Evolutionary conservation across 225 moss, liverwort and hornwort genomes (phyloP).

Genomic region (Marchantia polymorpha): DNA sequence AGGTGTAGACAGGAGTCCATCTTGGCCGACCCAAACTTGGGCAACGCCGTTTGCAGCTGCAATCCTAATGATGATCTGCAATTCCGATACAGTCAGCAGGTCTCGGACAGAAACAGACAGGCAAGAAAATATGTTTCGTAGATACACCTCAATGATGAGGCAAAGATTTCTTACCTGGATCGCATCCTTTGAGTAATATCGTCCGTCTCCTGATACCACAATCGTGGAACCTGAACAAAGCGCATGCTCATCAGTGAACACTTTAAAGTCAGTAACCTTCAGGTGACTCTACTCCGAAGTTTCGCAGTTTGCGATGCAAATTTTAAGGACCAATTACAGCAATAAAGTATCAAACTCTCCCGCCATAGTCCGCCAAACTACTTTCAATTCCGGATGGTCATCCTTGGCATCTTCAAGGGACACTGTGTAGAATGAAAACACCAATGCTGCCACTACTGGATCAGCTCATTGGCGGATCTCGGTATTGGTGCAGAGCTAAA

Average conservation of each 20-base stretch:
- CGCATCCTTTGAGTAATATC: constrained; percentile 89
- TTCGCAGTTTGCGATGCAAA: no score
- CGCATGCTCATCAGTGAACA: neutral
- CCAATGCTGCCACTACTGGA: no score
- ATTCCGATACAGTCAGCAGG: neutral
- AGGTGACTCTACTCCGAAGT: no score
- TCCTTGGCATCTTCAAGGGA: no score
- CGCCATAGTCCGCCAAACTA: no score
- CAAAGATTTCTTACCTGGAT: constrained; percentile 55
- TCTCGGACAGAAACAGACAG: neutral
- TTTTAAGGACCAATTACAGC: no score
- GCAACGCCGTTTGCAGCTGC: constrained; percentile 90
- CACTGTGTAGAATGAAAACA: no score
- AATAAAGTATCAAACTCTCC: no score
- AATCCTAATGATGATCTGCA: constrained; percentile 82
- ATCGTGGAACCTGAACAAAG: constrained; percentile 68
- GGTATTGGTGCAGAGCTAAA: no score
- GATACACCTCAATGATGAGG: neutral
- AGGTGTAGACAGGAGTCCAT: constrained; percentile 93
- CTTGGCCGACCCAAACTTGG: constrained; percentile 81
- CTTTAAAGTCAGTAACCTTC: neutral
- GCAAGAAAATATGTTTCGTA: neutral
- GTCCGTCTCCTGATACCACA: constrained; percentile 96
- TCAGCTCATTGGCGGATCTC: no score
- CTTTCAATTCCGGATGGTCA: no score